phyloP scores from a whole-genome alignment of 2,329 filamentous ascomycete genomes.

The Davidsoniella neocaledoniae region DNA sequence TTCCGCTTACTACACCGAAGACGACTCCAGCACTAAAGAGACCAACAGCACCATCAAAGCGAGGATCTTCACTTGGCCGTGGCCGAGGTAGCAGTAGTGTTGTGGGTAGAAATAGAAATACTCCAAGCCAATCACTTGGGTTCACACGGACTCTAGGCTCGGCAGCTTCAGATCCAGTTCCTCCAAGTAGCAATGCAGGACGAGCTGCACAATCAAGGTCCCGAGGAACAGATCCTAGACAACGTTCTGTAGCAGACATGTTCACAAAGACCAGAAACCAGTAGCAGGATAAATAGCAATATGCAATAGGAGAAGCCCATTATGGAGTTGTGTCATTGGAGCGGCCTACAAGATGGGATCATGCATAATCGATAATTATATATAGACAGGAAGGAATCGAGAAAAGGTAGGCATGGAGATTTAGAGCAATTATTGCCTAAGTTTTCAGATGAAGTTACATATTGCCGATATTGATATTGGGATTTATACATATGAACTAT shows the following conservation, averaged over 20 bases:
- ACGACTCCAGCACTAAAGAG: neutral
- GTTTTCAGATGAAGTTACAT: too few relatives aligned
- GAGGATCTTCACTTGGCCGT: neutral
- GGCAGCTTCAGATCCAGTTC: neutral
- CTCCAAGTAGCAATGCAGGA: neutral
- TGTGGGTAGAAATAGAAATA: neutral
- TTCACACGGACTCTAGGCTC: constrained; percentile 9
- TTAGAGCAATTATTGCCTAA: too few relatives aligned
- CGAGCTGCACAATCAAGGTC: neutral
- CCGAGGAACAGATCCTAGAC: neutral
- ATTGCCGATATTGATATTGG: too few relatives aligned
- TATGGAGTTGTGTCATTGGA: too few relatives aligned
- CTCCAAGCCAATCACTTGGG: neutral
- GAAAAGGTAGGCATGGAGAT: too few relatives aligned
- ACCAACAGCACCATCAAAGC: neutral
- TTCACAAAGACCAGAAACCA: neutral
- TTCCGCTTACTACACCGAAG: neutral
- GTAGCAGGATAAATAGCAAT: too few relatives aligned
- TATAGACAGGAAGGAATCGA: too few relatives aligned
- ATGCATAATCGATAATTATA: too few relatives aligned
- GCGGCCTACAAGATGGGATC: too few relatives aligned
- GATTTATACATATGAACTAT: too few relatives aligned
- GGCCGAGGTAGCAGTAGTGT: too few relatives aligned
- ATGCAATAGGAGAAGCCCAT: too few relatives aligned
- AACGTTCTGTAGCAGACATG: constrained; percentile 13